A percentile compares a stretch with the other conserved stretches of the same genome.
These are phyloP conservation scores for Rubia yunnanensis DNA, from an alignment of 257 asterid species.

Conservation along the genomic window DNA sequence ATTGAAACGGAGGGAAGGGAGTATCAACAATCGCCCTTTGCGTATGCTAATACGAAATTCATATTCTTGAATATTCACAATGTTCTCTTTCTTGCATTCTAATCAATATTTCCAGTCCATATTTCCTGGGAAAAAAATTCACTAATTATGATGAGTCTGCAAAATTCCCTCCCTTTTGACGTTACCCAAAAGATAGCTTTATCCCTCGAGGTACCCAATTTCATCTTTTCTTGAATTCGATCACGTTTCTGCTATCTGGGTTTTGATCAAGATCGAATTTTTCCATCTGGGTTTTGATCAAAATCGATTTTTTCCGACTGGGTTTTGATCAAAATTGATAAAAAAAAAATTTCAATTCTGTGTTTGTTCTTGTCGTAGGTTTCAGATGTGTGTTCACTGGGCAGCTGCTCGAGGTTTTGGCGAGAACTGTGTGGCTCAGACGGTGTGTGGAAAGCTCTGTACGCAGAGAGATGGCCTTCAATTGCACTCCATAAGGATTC, in stretches of 20 bases:
- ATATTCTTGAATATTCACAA: not conserved
- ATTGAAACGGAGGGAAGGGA: no score
- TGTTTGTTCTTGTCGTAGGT: slow-evolving; percentile 31
- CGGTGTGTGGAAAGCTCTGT: slow-evolving; percentile 64
- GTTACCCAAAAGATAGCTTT: slow-evolving; percentile 61
- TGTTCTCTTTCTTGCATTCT: not conserved
- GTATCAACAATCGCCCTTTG: not conserved
- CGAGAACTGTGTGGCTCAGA: slow-evolving; percentile 68
- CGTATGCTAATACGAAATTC: not conserved
- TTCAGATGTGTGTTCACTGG: slow-evolving; percentile 70
- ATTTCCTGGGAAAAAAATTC: not conserved
- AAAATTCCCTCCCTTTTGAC: slow-evolving; percentile 59
- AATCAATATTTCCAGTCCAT: not conserved
- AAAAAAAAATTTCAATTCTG: no score
- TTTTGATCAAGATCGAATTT: slow-evolving; percentile 16
- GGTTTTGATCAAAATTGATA: no score
- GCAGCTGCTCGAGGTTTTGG: slow-evolving; percentile 89
- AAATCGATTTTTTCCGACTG: not conserved
- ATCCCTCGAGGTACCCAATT: slow-evolving; percentile 43
- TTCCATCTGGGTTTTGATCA: slow-evolving; percentile 21
- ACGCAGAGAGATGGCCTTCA: slow-evolving; percentile 58
- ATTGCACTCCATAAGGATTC: slow-evolving; percentile 20
- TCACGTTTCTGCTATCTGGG: slow-evolving; percentile 14
- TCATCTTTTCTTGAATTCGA: not conserved
- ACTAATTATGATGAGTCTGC: slow-evolving; percentile 10